Base-by-base conservation (phyloP, 768 basidiomycete genomes). In the Auricularia auricula-judae region DNA sequence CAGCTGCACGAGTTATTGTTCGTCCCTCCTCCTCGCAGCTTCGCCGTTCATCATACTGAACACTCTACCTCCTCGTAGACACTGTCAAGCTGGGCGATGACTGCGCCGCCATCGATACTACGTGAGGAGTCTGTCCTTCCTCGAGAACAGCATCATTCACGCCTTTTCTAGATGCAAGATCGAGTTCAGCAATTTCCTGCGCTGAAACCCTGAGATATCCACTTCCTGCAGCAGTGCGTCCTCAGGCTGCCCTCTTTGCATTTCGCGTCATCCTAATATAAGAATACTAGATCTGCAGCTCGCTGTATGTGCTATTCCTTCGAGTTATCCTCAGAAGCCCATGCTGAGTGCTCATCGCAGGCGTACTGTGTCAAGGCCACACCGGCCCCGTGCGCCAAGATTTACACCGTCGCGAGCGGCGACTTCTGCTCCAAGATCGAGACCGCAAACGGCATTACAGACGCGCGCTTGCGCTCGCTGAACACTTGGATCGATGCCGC, bases 221-320 rank as follows among this genome's bases (percentile, higher is more conserved):
- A 18, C 43, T 18, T 10, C 10, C 43, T 44, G 43, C 18, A 18
- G 11, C 43, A 44, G 43, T 44, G 18, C 43, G 43, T 44, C 43
- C 11, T 44, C 43, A 10, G 11, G 43, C 11, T 44, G 0, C 18
- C 18, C 11, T 44, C 10, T 44, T 44, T 0, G 18, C 43, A 44
- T 44, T 44, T 44, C 29, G 29, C 29, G 29, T 29, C 0, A 29
- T 29, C 29, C 29, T 29, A 29, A 29, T 0, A 29, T 29, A 0
- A 29, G 29, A 29, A 0, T 29, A 29, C 0, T 29, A 29, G 29
- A 29, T 29, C 29, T 29, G 0, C 29, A 29, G 29, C 29, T 29
- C 29, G 29, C 29, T 0, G 29, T 29, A 29, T 29, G 29, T 29
- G 0, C 29, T 0, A 29, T 29, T 0, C 0, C 29, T 0, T 29